Base-by-base conservation (phyloP, 2,329 filamentous ascomycete genomes). In the Echinosphaeria canescens region DNA sequence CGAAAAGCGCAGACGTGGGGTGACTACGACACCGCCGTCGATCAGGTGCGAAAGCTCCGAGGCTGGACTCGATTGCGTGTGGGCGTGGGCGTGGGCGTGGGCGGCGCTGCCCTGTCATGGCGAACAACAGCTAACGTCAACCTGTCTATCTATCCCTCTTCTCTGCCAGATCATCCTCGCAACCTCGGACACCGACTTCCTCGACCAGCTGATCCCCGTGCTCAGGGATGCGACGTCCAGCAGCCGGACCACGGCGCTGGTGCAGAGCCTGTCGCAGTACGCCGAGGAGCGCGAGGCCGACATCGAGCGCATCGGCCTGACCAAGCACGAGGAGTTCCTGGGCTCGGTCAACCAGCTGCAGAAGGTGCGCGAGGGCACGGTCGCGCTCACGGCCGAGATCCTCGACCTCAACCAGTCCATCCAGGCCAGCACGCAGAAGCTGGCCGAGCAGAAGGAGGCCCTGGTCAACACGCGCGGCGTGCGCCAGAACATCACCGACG, bases 271-370 rank as follows among this genome's bases (percentile, higher is more conserved):
- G 29, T 68, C 72, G 24, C 70, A 73, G 37, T 90, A 92, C 47
- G 79, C 84, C 18, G 72, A 75, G 37, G 79, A 88, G 25, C 74
- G 84, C 32, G 88, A 98, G 47, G 52, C 66, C 10, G 84, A 95
- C 39, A 95, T 98, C 36, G 88, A 98, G 51, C 69, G 69, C 13
- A 90, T 95, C 39, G 92, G 88, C 39, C 72, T 92, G 40, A 85
- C 79, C 9, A 92, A 93, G 41, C 88, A 98, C 42, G 85, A 95
- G 43, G 88, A 93, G 42, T 98, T 98, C 42, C 74, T 95, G 18
- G 70, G 68, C 35, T 93, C 85, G 1, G 82, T 98, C 37, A 90
- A 88, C 41, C 81, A 90, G 43, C 65, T 98, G n/a, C 76, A 95
- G 38, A 67, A 70, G 31, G 82, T 95, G 27, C 75, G 85, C 28